Evolutionary conservation across 177 flowering plant genomes (phyloP), one percentile per base, ranked within the genome.

Genomic region (Vitis hybrid): DNA sequence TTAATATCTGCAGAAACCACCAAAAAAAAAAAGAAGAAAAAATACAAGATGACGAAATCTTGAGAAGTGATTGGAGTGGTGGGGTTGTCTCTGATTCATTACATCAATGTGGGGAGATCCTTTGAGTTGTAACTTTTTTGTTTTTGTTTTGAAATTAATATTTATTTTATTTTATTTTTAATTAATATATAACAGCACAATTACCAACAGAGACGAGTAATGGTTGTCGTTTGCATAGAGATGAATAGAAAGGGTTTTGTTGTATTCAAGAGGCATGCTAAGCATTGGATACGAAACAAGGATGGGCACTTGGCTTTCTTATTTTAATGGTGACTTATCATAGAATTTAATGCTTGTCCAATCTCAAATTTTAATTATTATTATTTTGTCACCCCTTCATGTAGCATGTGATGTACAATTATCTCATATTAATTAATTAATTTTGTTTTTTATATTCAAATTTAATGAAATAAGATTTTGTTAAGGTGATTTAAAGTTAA

Each of bases 171-270:
- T 18, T 13, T 57, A 40, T 57, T 60, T 30, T 57, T 27, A 60
- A 50, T 18, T 18, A 63, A 72, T 18, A 18, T 18, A 18, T 69
- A 59, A 65, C 18, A 24, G 48, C 64, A 61, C 70, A 55, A 27
- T 65, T 56, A 64, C 72, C 72, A 63, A 57, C 24, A 74, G 21
- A 59, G 48, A 61, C 74, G 52, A 66, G 40, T 51, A 61, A 32
- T 6, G 30, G n/a, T 75, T 70, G 71, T 70, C 78, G 54, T 32
- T 15, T 60, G 58, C 2, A 18, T 21, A 62, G 18, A 8, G 55
- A 67, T 5, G 48, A 55, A 55, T 1, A 48, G 16, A 49, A 51
- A 16, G 30, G 54, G 15, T 66, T 10, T 71, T 10, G 13, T 60
- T 59, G 64, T 21, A 52, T 74, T 51, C 62, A 56, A 18, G 59